A percentile compares a stretch with the other conserved stretches of the same genome.
These are phyloP conservation scores for Jatropha curcas DNA, from an alignment of 345 rosid species.

Conservation along the genomic window DNA sequence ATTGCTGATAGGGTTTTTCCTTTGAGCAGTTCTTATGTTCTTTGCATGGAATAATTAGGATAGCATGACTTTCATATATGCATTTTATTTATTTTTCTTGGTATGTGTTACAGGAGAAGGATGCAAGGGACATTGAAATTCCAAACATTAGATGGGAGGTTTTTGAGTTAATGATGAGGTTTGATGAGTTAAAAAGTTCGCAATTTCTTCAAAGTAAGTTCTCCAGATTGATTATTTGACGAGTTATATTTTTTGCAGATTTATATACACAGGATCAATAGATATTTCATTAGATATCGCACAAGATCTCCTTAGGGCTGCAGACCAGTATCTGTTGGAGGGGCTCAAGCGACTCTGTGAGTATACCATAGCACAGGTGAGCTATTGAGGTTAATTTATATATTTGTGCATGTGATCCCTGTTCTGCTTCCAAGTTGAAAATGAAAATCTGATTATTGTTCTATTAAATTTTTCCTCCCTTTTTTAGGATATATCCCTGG, in stretches of 20 bases:
- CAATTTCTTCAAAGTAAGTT: constrained; percentile 8
- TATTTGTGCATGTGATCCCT: constrained; percentile 3
- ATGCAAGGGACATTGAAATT: constrained; percentile 96
- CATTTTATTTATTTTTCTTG: constrained; percentile 8
- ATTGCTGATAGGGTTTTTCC: neutral
- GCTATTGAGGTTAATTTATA: constrained; percentile 24
- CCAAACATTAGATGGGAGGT: constrained; percentile 99
- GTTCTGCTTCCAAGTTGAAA: constrained; percentile 21
- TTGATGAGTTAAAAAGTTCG: constrained; percentile 22
- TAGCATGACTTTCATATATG: neutral
- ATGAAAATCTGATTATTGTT: constrained; percentile 22
- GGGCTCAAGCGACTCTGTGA: constrained; percentile 96
- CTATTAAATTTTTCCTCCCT: neutral
- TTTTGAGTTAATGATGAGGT: constrained; percentile 99
- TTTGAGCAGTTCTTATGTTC: neutral
- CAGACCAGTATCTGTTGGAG: constrained; percentile 97
- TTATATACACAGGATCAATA: constrained; percentile 94
- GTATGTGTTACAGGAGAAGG: constrained; percentile 66
- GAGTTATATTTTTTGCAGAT: constrained; percentile 49
- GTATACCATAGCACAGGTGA: constrained; percentile 95
- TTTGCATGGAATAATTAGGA: neutral
- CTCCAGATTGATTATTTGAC: constrained; percentile 13
- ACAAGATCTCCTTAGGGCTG: constrained; percentile 98
- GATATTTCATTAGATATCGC: constrained; percentile 80
- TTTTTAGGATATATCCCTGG: constrained; percentile 80